Conservation (phyloP, 2,329 filamentous ascomycete genomes). For the Aspergillus pseudotamarii region DNA sequence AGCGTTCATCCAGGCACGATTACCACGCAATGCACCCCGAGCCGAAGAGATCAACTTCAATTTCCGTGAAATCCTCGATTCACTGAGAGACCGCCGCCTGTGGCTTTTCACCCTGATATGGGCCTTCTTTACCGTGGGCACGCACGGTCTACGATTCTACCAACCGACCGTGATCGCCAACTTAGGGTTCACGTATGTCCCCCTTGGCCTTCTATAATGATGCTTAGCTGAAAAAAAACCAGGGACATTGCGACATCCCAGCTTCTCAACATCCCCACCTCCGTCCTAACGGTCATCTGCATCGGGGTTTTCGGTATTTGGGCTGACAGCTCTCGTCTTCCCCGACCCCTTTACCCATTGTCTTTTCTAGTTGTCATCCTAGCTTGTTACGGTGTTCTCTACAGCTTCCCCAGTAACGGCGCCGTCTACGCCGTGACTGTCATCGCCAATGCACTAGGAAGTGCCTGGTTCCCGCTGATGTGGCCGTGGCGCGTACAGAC, state of each 20-base stretch:
- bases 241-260: conserved; percentile 52
- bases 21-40: conserved; percentile 47
- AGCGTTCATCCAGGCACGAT: conserved; percentile 52
- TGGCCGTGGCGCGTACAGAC: conserved; percentile 58
- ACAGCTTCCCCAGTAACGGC: conserved; percentile 50
- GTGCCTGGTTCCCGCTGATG: conserved; percentile 54
- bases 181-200: conserved; percentile 45
- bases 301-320: conserved; percentile 48
- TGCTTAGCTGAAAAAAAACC: background rate
- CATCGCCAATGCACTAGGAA: conserved; percentile 47
- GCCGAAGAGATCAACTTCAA: conserved; percentile 46
- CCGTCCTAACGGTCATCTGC: conserved; percentile 45
- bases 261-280: conserved; percentile 54
- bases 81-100: conserved; percentile 45
- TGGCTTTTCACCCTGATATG: conserved; percentile 53
- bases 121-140: conserved; percentile 52
- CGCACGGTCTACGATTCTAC: conserved; percentile 48
- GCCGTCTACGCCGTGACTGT: conserved; percentile 53
- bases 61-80: conserved; percentile 41
- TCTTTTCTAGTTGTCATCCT: conserved; percentile 48
- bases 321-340: conserved; percentile 47
- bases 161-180: conserved; percentile 47
- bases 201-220: background rate
- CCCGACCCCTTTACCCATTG: conserved; percentile 49
- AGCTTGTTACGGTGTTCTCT: conserved; percentile 50